phyloP scores from a whole-genome alignment of 352 stramenopile species.

The Globisporangium nagaii region DNA sequence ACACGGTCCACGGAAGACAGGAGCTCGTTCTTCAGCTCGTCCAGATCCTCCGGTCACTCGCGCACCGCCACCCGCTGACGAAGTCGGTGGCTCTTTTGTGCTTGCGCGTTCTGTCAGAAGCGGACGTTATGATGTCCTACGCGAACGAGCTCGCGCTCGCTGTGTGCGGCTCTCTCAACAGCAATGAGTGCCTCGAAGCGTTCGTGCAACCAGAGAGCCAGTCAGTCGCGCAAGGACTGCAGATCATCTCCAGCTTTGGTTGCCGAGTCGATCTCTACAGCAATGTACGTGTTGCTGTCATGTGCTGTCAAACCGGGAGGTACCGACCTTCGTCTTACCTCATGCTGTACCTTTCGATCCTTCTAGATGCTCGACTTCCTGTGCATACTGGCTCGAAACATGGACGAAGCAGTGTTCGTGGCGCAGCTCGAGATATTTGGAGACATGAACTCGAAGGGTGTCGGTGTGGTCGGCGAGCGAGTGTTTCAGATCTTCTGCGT shows the following conservation, averaged over 20 bases:
- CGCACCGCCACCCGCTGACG: not conserved
- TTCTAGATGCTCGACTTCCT: conserved; percentile 1
- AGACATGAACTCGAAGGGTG: not conserved
- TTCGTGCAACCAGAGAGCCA: not conserved
- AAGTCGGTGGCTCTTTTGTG: not conserved
- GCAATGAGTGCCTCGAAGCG: not conserved
- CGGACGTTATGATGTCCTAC: conserved; percentile 7
- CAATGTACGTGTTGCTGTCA: not conserved
- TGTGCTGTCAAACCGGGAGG: no score
- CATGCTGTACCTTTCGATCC: not conserved
- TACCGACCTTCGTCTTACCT: not conserved
- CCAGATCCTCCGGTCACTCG: not conserved
- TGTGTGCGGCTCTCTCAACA: not conserved
- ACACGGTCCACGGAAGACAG: not conserved
- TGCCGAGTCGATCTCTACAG: not conserved
- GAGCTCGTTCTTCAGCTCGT: not conserved
- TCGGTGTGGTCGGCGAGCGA: not conserved
- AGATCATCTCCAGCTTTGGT: not conserved
- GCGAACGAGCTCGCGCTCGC: not conserved
- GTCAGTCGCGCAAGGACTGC: not conserved
- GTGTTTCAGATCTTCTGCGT: not conserved
- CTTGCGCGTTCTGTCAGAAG: conserved; percentile 1
- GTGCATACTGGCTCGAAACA: not conserved
- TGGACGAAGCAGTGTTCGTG: not conserved
- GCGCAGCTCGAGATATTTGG: not conserved